A percentile compares a stretch with the other conserved stretches of the same genome.
phyloP scores from a whole-genome alignment of 495 filamentous ascomycete species.

The Bryoglossum gracile region DNA sequence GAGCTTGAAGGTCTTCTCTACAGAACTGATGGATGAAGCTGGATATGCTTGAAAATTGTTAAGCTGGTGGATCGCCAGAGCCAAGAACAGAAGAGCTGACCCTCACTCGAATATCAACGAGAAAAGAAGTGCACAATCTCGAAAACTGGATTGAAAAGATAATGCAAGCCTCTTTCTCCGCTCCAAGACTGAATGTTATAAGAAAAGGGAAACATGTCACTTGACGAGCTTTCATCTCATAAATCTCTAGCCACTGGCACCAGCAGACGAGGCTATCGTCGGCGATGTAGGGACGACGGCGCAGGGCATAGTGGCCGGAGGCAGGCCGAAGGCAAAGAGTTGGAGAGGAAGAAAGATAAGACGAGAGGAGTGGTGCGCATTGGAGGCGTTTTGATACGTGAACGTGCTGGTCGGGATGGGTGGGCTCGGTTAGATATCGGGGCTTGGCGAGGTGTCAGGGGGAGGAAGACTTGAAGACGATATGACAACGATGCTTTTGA shows the following conservation, averaged over 20 bases:
- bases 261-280: constrained; percentile 2
- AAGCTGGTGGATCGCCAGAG: neutral
- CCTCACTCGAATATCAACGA: neutral
- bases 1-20: neutral
- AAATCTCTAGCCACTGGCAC: neutral
- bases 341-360: constrained; percentile 18
- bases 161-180: neutral
- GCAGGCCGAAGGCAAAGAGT: constrained; percentile 14
- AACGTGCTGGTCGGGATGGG: too few species aligned
- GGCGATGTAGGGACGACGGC: constrained; percentile 1
- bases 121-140: constrained; percentile 4
- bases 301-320: constrained; percentile 13
- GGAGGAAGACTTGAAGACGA: too few species aligned
- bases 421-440: constrained; percentile 11
- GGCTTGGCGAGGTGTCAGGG: too few species aligned
- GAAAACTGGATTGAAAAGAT: neutral
- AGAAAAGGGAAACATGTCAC: neutral
- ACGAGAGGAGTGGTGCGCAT: neutral
- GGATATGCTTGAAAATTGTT: too few species aligned
- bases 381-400: too few species aligned
- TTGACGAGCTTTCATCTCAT: neutral
- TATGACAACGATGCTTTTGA: too few species aligned
- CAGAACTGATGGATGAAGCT: neutral
- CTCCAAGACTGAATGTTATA: neutral
- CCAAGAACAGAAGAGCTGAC: neutral